Conservation (phyloP, 2,329 filamentous ascomycete species). For the Alternaria longipes region DNA sequence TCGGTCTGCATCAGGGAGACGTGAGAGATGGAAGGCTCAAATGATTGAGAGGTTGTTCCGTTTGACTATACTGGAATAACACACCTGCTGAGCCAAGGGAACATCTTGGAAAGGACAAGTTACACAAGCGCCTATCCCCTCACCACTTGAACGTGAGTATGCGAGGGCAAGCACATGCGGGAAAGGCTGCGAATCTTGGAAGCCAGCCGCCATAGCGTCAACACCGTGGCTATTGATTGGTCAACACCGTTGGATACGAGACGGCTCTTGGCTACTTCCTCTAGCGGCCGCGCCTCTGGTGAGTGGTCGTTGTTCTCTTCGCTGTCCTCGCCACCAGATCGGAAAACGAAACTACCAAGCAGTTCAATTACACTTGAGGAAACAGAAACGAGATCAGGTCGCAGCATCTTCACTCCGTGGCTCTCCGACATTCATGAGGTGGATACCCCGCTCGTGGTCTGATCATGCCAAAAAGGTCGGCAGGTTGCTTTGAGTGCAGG, state of each 20-base stretch:
- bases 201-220: conserved; percentile 7
- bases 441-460: conserved; percentile 15
- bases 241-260: conserved; percentile 17
- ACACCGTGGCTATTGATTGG: conserved; percentile 12
- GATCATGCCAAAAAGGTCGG: conserved; percentile 49
- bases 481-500: conserved; percentile 50
- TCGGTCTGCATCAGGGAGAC: not conserved
- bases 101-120: not conserved
- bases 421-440: conserved; percentile 9
- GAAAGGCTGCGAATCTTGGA: conserved; percentile 14
- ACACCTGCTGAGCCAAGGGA: conserved; percentile 3
- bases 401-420: not conserved
- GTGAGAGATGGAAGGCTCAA: not conserved
- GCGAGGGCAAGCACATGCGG: conserved; percentile 7
- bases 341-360: conserved; percentile 9
- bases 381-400: not conserved
- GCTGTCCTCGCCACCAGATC: conserved; percentile 3
- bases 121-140: conserved; percentile 1
- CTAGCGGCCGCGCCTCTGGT: conserved; percentile 14
- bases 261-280: conserved; percentile 19
- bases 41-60: not conserved
- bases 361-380: not conserved
- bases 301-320: conserved; percentile 7
- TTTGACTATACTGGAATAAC: not conserved
- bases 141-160: not conserved